A percentile compares a stretch with the other conserved stretches of the same genome.
Conservation (phyloP, 306 rosid genomes). For the Trifolium pratense region DNA sequence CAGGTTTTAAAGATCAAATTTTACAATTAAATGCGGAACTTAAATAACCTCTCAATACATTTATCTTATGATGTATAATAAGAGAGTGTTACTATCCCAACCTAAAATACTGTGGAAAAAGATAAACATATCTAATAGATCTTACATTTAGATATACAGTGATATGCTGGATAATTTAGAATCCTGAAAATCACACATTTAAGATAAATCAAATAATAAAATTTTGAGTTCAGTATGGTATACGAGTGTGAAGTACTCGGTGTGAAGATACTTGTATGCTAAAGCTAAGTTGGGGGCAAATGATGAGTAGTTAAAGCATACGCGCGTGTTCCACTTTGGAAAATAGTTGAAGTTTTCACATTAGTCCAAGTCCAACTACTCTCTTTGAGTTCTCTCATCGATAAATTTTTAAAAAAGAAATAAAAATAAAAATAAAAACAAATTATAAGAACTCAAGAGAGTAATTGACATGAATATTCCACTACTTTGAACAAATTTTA, state of each 20-base stretch:
- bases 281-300: constrained; percentile 6
- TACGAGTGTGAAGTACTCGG: not conserved
- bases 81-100: no score
- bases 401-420: no score
- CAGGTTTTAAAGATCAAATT: no score
- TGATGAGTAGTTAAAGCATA: no score
- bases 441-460: no score
- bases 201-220: not conserved
- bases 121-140: not conserved
- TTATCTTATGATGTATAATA: no score
- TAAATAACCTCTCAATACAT: no score
- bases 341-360: not conserved
- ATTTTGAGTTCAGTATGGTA: not conserved
- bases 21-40: no score
- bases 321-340: constrained; percentile 23
- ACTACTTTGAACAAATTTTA: not conserved
- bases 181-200: not conserved
- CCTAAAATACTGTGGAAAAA: no score
- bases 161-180: not conserved
- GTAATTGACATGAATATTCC: not conserved
- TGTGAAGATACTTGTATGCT: not conserved
- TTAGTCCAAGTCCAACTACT: no score
- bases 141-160: not conserved
- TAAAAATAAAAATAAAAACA: no score
- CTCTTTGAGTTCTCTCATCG: no score